Evolutionary conservation across 331 rosid species (phyloP), one percentile per base, ranked within the genome.

Genomic region (Erythrophleum ivorense): DNA sequence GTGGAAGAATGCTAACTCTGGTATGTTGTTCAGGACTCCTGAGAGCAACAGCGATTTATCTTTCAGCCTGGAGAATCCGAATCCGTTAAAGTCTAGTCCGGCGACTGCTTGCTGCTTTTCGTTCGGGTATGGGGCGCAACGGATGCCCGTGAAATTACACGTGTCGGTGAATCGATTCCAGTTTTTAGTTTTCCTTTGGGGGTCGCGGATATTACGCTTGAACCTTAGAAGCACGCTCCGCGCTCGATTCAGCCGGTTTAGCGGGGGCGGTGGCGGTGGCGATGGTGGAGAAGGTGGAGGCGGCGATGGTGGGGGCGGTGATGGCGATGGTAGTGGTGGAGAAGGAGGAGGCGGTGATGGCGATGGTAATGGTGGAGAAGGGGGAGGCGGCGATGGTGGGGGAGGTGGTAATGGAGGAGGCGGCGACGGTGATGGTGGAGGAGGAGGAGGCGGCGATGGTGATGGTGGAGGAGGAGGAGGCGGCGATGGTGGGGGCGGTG

Each of bases 11-110:
- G 76, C 76, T 18, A 87, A 2, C 53, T 93, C 96, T 0, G 4
- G 43, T 33, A 93, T 40, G 2, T 2, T 1, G 62, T 81, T 88
- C 24, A 91, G 0, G 70, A 86, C 18, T 1, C 80, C 86, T 0
- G 8, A 0, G 7, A 92, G 91, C 6, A 1, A n/a, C 0, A 86
- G 75, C 0, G 2, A 0, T 36, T 7, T 34, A 9, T 24, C 2
- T 10, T 50, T 29, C 0, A 13, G 15, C 0, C 88, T 82, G 0
- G 3, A 11, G 0, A 89, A 24, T 4, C 0, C 0, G 14, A n/a
- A 83, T 60, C 86, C 84, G 24, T 92, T 92, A 70, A 92, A 82
- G 80, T 85, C 84, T 0, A 86, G 3, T 12, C 94, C 97, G 7
- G 92, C 57, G 0, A 89, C 83, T 16, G 88, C 85, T 0, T 0